Conservation (phyloP, 768 basidiomycete species). For the Coprinopsis cinerea region DNA sequence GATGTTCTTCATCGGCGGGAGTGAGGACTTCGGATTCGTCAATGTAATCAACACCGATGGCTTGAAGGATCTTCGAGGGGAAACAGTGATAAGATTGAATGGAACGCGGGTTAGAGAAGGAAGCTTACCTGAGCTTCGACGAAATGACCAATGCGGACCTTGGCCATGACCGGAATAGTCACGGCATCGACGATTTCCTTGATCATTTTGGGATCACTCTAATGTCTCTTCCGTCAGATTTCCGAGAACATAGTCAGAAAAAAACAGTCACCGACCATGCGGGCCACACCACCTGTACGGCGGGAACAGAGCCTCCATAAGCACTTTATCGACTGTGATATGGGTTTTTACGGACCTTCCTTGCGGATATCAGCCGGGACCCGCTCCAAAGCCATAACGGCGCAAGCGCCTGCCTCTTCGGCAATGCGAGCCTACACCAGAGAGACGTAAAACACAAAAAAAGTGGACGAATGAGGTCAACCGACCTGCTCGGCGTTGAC, state of each 20-base stretch:
- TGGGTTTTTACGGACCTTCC: conserved; percentile 37
- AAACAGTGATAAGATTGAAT: conserved; percentile 4
- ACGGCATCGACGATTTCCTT: conserved; percentile 93
- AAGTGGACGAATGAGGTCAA: conserved; percentile 11
- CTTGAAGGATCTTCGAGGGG: conserved; percentile 87
- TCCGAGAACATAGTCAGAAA: neutral
- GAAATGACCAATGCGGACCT: conserved; percentile 95
- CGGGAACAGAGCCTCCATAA: neutral
- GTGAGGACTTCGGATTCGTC: conserved; percentile 95
- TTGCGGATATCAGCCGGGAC: conserved; percentile 93
- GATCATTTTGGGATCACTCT: conserved; percentile 96
- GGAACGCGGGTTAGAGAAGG: neutral
- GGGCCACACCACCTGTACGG: conserved; percentile 86
- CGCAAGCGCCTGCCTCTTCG: conserved; percentile 95
- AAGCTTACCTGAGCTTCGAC: conserved; percentile 86
- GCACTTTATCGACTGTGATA: neutral
- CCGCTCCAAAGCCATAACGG: conserved; percentile 95
- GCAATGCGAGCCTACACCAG: conserved; percentile 80
- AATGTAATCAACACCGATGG: conserved; percentile 93
- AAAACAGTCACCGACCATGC: conserved; percentile 77
- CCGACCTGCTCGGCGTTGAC: conserved; percentile 60
- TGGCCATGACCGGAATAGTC: conserved; percentile 96
- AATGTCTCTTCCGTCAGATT: conserved; percentile 10
- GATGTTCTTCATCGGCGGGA: conserved; percentile 92
- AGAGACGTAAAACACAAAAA: conserved; percentile 15